Base-by-base conservation (phyloP, 345 rosid species). In the Camelina laxa region DNA sequence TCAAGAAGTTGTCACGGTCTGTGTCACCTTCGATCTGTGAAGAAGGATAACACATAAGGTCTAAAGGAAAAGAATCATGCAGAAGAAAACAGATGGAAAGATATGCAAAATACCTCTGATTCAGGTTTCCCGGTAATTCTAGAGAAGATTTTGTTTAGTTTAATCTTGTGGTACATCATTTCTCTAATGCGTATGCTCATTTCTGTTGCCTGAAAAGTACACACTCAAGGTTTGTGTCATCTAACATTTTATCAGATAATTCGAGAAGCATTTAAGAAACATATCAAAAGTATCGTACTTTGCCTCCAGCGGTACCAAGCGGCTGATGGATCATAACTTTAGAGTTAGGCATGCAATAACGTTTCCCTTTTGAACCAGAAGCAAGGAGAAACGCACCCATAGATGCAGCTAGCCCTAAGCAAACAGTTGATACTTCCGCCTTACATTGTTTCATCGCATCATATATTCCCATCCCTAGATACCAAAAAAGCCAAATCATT, bases 251-350 rank as follows among this genome's bases (percentile, higher is more conserved):
- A 4, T 6, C 11, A 16, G 51, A n/a, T 6, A 39, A 60, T 3
- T 8, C 10, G 9, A 30, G 15, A 65, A 56, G 63, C 59, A 48
- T 35, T 50, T 20, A 21, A 60, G n/a, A n/a, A 33, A 78, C 27
- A 1, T 62, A 62, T 53, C 55, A 61, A 38, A 24, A 69, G 59
- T 9, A 47, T 70, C 87, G 24, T 85, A 91, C 98, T 74, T 83
- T 85, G 74, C 96, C 97, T 75, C 97, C 97, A 12, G 91, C 89
- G 8, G 88, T 80, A 83, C 97, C 98, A 75, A 85, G 92, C 21
- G 93, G 96, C 72, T 91, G 97, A 86, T 90, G 98, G 50, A 94
- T 88, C 98, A 94, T 90, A 64, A 91, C 95, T 81, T 85, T 90
- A 21, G 87, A 91, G 78, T 94, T 94, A 33, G 98, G 98, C 98